A percentile compares a stretch with the other conserved stretches of the same genome.
Evolutionary conservation across 1,139 yeast species (phyloP).

Genomic region (Geotrichum phurueaensis): DNA sequence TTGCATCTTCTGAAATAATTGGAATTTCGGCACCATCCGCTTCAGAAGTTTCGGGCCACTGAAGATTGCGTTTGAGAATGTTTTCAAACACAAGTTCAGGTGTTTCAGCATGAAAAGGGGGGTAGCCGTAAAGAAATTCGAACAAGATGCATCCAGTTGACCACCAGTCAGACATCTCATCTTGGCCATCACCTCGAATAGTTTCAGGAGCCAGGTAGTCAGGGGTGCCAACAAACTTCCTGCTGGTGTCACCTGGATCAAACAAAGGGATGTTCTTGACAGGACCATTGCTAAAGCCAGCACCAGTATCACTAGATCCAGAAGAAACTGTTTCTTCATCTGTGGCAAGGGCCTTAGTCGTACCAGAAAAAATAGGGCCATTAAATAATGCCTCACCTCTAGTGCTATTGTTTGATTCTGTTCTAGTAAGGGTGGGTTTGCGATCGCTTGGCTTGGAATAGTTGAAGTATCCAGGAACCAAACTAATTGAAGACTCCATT

Average conservation of each 20-base stretch:
- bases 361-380: conserved; percentile 14
- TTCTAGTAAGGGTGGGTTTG: conserved; percentile 8
- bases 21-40: conserved; percentile 28
- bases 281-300: background rate
- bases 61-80: conserved; percentile 64
- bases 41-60: conserved; percentile 79
- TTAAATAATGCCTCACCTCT: conserved; percentile 18
- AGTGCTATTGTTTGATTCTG: conserved; percentile 16
- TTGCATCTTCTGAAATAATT: conserved; percentile 61
- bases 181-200: conserved; percentile 77
- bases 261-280: conserved; percentile 20
- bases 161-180: conserved; percentile 96
- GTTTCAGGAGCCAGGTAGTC: conserved; percentile 98
- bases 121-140: conserved; percentile 87
- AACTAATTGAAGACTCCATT: conserved; percentile 28
- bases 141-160: conserved; percentile 91
- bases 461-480: conserved; percentile 32
- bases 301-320: conserved; percentile 7
- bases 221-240: conserved; percentile 90
- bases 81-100: conserved; percentile 80
- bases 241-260: conserved; percentile 29
- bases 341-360: background rate
- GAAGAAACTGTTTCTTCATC: conserved; percentile 16
- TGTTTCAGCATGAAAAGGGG: conserved; percentile 84
- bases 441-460: conserved; percentile 13